Evolutionary conservation across 345 rosid species (phyloP), one percentile per base, ranked within the genome.

Genomic region (Camelina neglecta): DNA sequence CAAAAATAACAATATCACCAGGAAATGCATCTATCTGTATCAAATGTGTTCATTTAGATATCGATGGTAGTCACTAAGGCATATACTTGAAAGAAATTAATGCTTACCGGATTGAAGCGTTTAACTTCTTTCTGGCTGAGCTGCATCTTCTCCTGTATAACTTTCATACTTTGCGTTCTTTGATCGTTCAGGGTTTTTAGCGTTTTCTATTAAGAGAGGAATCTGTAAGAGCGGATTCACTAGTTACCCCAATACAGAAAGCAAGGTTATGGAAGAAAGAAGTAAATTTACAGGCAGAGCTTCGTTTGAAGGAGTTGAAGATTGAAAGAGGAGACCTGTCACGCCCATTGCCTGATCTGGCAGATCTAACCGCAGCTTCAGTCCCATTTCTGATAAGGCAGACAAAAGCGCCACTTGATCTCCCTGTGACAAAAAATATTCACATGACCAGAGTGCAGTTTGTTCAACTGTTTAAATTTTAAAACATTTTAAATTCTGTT

Each of bases 371-470:
- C 86, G 95, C 85, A 94, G 82, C 83, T 78, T 92, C 76, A 92
- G 93, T 77, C 98, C 98, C 98, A 94, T 92, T 89, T 94, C 98
- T 53, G 93, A 71, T 72, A 94, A 87, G 82, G 98, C 96, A 56
- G 98, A 92, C 83, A 94, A 78, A 78, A 94, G 93, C 48, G 97
- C 96, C 69, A 86, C 97, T 72, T 92, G 95, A 82, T 94, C 98
- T 74, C 98, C 98, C 97, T 94, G 87, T 68, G 64, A 24, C 51
- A 44, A 39, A 8, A 50, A 59, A 41, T 59, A 53, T 49, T 58
- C 60, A 41, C 24, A 61, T 41, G 55, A 60, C 74, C 24, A n/a
- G 59, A 56, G 58, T 2, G 15, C 36, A 73, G 10, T 72, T 71
- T 57, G 21, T 70, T 29, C 18, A 4, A 45, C 11, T 49, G 11